Evolutionary conservation across 139 green algal genomes (phyloP), one percentile per base, ranked within the genome.

Genomic region (Yamagishiella unicocca): DNA sequence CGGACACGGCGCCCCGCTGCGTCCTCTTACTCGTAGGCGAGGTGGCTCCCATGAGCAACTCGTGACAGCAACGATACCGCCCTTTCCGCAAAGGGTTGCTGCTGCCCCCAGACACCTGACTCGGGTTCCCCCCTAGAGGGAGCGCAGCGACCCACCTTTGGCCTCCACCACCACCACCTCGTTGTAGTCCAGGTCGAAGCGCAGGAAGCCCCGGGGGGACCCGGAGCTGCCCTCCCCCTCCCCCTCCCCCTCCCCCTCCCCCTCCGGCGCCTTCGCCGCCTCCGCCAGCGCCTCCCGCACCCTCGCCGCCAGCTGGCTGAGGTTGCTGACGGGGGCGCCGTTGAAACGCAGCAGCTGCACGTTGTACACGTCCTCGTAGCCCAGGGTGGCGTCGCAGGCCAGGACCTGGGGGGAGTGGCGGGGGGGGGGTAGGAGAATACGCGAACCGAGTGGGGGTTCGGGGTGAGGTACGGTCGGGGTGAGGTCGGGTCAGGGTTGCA

Each of bases 281-380:
- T 40, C 2, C n/a, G 29, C 38, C 50, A 27, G 12, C 81, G 37
- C 66, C 45, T 70, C 12, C 76, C 37, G 40, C 53, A 53, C 58
- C 43, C 84, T 96, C 45, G 88, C 38, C 50, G 93, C 92, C 14
- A 80, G 82, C 85, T 98, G 95, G n/a, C 25, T 24, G 83, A 99
- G 87, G 91, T 98, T 98, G 74, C 90, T 87, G 6, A 99, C 89
- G 8, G 75, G 29, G 43, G 82, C 54, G 38, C 94, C 95, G 79
- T 99, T 98, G 82, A 98, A 95, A 8, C 55, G 38, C 33, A 91
- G 78, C 25, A 94, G 54, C 89, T 95, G 93, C 22, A 95, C 93
- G 90, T 98, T 98, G 71, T 93, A 93, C 27, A 98, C 87, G 38
- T 99, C 96, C 87, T 99, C 96, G 84, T 97, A 98, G 0, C 96